Conservation (phyloP, 306 rosid genomes). For the Inga laurina region DNA sequence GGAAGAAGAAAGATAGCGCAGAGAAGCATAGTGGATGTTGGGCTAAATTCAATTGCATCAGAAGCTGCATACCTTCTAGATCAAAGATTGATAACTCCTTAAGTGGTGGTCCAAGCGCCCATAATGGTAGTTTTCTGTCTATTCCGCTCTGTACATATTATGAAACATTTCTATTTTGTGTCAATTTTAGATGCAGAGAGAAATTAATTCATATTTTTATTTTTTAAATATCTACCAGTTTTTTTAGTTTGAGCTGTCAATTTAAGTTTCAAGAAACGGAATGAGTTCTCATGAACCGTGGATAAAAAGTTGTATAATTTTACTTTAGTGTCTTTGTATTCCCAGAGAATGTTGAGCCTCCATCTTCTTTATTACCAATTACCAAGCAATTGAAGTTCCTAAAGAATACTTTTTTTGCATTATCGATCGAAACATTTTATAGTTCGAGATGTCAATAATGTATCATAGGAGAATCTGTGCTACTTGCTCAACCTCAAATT, state of each 20-base stretch:
- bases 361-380: slow-evolving; percentile 18
- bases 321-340: neutral
- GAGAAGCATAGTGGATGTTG: slow-evolving; percentile 66
- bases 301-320: slow-evolving; percentile 4
- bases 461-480: slow-evolving; percentile 8
- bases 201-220: neutral
- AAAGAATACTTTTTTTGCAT: slow-evolving; percentile 19
- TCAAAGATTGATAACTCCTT: slow-evolving; percentile 80
- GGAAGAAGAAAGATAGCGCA: slow-evolving; percentile 45
- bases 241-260: slow-evolving; percentile 23
- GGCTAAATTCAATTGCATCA: slow-evolving; percentile 58
- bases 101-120: slow-evolving; percentile 56
- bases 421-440: slow-evolving; percentile 3
- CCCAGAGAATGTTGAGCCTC: slow-evolving; percentile 23
- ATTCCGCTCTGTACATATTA: slow-evolving; percentile 15
- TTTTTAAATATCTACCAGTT: neutral
- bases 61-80: slow-evolving; percentile 81
- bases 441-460: slow-evolving; percentile 2
- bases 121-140: slow-evolving; percentile 56
- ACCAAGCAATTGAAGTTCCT: slow-evolving; percentile 15
- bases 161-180: slow-evolving; percentile 12
- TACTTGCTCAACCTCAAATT: neutral
- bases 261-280: slow-evolving; percentile 20
- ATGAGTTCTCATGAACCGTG: slow-evolving; percentile 21
- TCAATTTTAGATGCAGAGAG: slow-evolving; percentile 24